Evolutionary conservation across 768 basidiomycete species (phyloP).

Genomic region (Thelephora aurantiotincta): DNA sequence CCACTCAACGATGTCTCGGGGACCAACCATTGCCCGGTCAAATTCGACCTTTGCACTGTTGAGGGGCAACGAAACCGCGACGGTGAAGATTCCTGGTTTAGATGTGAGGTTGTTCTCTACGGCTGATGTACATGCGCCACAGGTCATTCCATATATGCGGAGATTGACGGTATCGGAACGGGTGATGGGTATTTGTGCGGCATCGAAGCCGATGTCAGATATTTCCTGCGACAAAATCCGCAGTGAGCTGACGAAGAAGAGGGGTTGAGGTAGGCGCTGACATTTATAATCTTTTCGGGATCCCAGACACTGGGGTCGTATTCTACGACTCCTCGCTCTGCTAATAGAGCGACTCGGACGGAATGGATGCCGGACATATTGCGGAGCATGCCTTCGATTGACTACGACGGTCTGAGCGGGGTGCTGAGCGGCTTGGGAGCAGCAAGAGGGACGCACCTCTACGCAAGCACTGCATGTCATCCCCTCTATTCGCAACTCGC

Average conservation of each 20-base stretch:
- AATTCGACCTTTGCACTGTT: constrained; percentile 66
- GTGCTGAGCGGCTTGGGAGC: neutral
- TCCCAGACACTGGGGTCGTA: constrained; percentile 80
- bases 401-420: constrained; percentile 22
- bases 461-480: constrained; percentile 90
- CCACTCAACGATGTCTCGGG: constrained; percentile 79
- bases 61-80: constrained; percentile 62
- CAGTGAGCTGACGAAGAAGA: neutral
- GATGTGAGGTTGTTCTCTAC: constrained; percentile 56
- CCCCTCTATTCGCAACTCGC: constrained; percentile 72
- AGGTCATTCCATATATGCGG: constrained; percentile 86
- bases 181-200: constrained; percentile 53
- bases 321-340: constrained; percentile 85
- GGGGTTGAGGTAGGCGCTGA: constrained; percentile 22
- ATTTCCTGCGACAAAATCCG: constrained; percentile 50
- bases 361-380: constrained; percentile 81
- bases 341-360: constrained; percentile 90
- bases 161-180: constrained; percentile 58
- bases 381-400: constrained; percentile 75
- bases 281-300: constrained; percentile 62
- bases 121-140: constrained; percentile 64
- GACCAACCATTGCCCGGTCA: constrained; percentile 56
- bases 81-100: constrained; percentile 60
- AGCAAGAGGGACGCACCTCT: constrained; percentile 36
- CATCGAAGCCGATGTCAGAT: constrained; percentile 86